Base-by-base conservation (phyloP, 768 basidiomycete genomes). In the Cystofilobasidium bisporidii region DNA sequence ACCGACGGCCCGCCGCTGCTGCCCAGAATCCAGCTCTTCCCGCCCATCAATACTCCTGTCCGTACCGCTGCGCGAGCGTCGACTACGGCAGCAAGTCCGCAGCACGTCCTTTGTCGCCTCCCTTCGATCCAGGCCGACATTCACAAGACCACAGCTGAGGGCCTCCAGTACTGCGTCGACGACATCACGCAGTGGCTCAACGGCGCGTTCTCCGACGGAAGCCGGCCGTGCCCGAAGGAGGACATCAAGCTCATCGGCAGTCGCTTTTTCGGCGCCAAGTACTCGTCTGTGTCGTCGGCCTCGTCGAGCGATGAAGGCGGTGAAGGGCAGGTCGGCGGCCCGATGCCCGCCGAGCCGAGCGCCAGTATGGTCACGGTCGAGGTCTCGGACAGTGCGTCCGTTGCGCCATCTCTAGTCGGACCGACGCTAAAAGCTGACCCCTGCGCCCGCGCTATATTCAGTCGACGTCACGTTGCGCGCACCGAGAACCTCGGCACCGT, bases 101-200 rank as follows among this genome's bases (percentile, higher is more conserved):
- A 69, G 71, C 73, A 72, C 60, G 61, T 76, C 45, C 72, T 72
- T 9, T 68, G 79, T 14, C 73, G 79, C 48, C 75, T 93, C 18
- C 89, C 91, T 18, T 85, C 85, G 5, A 76, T 87, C n/a, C 74
- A 75, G 47, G 70, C 76, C 38, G 70, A 71, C 47, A 72, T 91
- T 58, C 80, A 83, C 14, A 94, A 97, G 75, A 73, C 78, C 8
- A 69, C 79, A 1, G 76, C 92, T 11, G 90, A 97, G 73, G 83
- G 83, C 17, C 75, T 98, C 22, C 91, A 97, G 75, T 87, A 86
- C 73, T 89, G 87, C 81, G 86, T 85, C 10, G 96, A 99, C 74
- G 92, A 97, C 73, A 75, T 86, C 32, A 79, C 85, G n/a, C 89
- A 88, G 72, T 81, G 87, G 61, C 72, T 86, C 4, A 87, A 87